Percentiles rank a stretch among this genome's conserved stretches.
These are phyloP conservation scores for Xylaria sp. DNA, from an alignment of 2,329 filamentous ascomycete species.

Conservation along the genomic window DNA sequence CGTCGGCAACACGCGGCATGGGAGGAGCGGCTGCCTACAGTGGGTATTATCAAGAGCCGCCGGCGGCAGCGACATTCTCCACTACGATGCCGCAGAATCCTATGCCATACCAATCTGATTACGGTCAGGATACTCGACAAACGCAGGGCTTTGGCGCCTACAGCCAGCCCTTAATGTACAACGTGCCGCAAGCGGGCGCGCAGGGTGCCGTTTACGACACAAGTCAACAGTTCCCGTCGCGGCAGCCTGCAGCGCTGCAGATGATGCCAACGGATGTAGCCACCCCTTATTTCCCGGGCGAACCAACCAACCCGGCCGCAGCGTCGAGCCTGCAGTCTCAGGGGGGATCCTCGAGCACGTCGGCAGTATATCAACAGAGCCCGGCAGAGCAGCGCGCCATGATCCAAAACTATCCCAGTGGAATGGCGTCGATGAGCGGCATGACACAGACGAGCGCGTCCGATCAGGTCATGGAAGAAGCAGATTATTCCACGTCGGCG, in stretches of 20 bases:
- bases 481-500: conserved; percentile 58
- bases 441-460: conserved; percentile 48
- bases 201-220: conserved; percentile 74
- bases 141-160: conserved; percentile 60
- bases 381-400: conserved; percentile 57
- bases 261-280: conserved; percentile 69
- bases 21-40: conserved; percentile 60
- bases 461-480: conserved; percentile 58
- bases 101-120: conserved; percentile 62
- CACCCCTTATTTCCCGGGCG: conserved; percentile 75
- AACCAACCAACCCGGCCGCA: conserved; percentile 63
- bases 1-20: conserved; percentile 53
- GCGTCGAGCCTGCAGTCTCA: conserved; percentile 57
- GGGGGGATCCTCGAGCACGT: conserved; percentile 50
- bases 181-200: conserved; percentile 65
- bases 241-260: conserved; percentile 77
- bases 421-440: conserved; percentile 50
- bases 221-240: conserved; percentile 73
- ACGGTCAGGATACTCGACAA: conserved; percentile 63
- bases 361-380: conserved; percentile 68
- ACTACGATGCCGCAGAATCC: conserved; percentile 58
- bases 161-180: conserved; percentile 76
- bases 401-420: conserved; percentile 55
- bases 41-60: conserved; percentile 61
- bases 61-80: conserved; percentile 52